Base-by-base conservation (phyloP, 192 early-diverging fungal genomes). In the Backusella liffmaniae region DNA sequence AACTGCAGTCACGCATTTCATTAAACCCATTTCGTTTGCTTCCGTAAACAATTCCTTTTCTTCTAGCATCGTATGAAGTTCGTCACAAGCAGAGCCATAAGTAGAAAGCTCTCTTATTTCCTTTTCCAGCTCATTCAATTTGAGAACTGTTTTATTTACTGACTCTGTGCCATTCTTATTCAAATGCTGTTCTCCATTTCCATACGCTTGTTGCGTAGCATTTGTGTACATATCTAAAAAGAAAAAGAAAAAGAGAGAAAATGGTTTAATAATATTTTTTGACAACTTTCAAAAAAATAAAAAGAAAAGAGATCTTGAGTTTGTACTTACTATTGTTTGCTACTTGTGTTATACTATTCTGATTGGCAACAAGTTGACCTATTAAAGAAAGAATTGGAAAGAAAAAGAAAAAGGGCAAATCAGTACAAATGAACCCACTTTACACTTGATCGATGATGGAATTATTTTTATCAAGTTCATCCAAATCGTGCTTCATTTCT, bases 61-160 rank as follows among this genome's bases (percentile, higher is more conserved):
- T 16, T 53, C 21, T 29, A 76, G 32, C 75, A 67, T 56, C 2
- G 49, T 35, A 21, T 37, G 16, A 5, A 76, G 44, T 15, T 76
- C 75, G 34, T 76, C 75, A 42, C 75, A 76, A 13, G 65, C 75
- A 9, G 32, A 30, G 18, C 65, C 75, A 49, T 70, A 76, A 2
- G 42, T 35, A 39, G 21, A 30, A 51, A 76, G 51, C 34, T 37
- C 66, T 1, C 30, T 29, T 18, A 76, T 76, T 16, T 76, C 75
- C 21, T 56, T 68, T 41, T 76, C 67, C 10, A 76, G 16, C 21
- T 76, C 36, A 34, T 32, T 15, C 30, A 74, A 62, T 5, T 62
- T 34, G 7, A n/a, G 16, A 26, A 42, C 44, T 1, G 30, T 46
- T 16, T 62, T 39, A 56, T 21, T 44, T 1, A 0, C 21, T 56